Base-by-base conservation (phyloP, 257 asterid species). In the Dorcoceras hygrometricum region DNA sequence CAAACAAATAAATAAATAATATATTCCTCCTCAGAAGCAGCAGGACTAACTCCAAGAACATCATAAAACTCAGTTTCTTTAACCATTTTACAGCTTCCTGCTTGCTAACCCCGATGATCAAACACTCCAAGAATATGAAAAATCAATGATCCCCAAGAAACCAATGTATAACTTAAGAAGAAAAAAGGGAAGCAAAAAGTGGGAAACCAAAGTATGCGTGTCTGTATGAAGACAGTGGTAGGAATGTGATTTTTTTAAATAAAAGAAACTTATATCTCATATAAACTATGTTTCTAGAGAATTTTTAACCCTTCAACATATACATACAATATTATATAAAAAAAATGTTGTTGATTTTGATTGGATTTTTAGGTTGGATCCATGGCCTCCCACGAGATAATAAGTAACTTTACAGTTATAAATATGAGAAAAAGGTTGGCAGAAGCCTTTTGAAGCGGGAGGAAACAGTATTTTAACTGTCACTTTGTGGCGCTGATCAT, bases 401-500 rank as follows among this genome's bases (percentile, higher is more conserved):
- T n/a, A 72, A 70, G 36, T 68, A 66, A 76, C 92, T 85, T 85
- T 87, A 84, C 90, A 85, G 89, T 87, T 82, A 77, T 65, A 46
- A 66, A 25, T 36, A 69, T 70, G 63, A 61, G 71, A 77, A 78
- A 80, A 82, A 85, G 1, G 73, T 67, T 78, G 65, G 19, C 27
- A 20, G 69, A 68, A 23, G 71, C 87, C 81, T 89, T 83, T 87
- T 74, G 77, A 29, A 29, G 87, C 95, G 94, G 97, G 94, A 79
- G 82, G 61, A 77, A 76, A 83, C 95, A 80, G 80, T 89, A 72
- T 85, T 83, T 75, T 83, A 87, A 87, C 86, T 73, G 70, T 67
- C 82, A 77, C 87, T 85, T 79, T 73, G 94, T 85, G 95, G 91
- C 77, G 78, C 82, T 77, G 11, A 85, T 87, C 81, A 89, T 85